These are phyloP conservation scores for Verticillium nonalfalfae DNA, from an alignment of 2,329 filamentous ascomycete species.

Conservation along the genomic window DNA sequence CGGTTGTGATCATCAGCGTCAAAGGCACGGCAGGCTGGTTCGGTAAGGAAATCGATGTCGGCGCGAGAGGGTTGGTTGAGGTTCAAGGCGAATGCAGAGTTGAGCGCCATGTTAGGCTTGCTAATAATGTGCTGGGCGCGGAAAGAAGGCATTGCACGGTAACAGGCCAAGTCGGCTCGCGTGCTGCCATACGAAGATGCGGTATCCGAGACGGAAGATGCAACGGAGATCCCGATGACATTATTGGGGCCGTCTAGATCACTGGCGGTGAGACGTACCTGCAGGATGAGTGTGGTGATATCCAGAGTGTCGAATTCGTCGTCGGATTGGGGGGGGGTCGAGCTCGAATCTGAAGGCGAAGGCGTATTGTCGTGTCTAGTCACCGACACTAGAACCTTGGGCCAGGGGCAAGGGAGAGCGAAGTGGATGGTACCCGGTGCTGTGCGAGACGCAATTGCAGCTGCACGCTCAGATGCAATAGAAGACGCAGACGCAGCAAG, in stretches of 20 bases:
- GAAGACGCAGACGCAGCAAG: background rate
- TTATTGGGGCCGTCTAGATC: background rate
- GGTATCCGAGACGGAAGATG: background rate
- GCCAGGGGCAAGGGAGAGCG: background rate
- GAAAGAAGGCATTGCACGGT: constrained; percentile 1
- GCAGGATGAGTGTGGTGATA: background rate
- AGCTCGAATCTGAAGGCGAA: too few relatives aligned
- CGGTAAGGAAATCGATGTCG: too few relatives aligned
- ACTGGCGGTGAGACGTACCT: background rate
- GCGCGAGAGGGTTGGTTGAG: too few relatives aligned
- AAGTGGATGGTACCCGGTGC: background rate
- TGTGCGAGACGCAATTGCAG: background rate
- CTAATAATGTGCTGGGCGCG: background rate
- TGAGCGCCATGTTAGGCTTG: background rate
- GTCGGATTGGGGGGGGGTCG: background rate
- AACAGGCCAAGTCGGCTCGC: background rate
- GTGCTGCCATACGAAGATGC: background rate
- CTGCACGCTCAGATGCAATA: background rate
- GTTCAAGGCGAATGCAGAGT: too few relatives aligned
- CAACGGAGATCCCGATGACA: background rate
- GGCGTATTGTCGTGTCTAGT: background rate
- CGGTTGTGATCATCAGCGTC: background rate
- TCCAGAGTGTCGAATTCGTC: background rate
- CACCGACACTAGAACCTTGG: constrained; percentile 1
- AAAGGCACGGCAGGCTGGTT: too few relatives aligned